Evolutionary conservation across 2,329 filamentous ascomycete species (phyloP).

Genomic region (Neofusicoccum cordaticola): DNA sequence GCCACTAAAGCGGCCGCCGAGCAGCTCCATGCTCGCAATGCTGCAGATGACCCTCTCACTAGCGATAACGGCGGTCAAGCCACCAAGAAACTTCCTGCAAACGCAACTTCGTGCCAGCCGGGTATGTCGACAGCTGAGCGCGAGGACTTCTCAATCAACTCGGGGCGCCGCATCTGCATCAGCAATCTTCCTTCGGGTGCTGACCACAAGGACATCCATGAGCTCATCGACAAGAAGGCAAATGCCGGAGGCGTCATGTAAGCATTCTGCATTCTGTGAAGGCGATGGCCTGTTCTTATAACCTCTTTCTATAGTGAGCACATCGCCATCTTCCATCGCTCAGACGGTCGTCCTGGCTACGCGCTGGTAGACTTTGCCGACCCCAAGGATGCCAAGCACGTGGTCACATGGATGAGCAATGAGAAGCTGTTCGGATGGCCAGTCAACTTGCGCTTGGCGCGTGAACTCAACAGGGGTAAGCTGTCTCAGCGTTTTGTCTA

Average conservation of each 20-base stretch:
- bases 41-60: neutral
- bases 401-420: slow-evolving; percentile 9
- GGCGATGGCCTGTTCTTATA: neutral
- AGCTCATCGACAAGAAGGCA: neutral
- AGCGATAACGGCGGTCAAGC: neutral
- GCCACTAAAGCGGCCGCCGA: neutral
- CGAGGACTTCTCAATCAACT: neutral
- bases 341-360: neutral
- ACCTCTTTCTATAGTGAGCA: neutral
- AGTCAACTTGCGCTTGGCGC: neutral
- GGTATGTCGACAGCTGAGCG: neutral
- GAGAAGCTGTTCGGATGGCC: slow-evolving; percentile 17
- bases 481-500: neutral
- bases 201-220: neutral
- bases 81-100: neutral
- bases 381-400: neutral
- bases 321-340: neutral
- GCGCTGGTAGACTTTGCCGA: neutral
- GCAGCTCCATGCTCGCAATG: too few species aligned
- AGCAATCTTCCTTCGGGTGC: slow-evolving; percentile 7
- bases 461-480: slow-evolving; percentile 9
- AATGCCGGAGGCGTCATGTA: neutral
- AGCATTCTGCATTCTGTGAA: neutral
- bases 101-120: neutral
- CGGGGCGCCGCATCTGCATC: slow-evolving; percentile 11